Conservation (phyloP, 2,329 filamentous ascomycete genomes). For the Tolypocladium endophyticum region DNA sequence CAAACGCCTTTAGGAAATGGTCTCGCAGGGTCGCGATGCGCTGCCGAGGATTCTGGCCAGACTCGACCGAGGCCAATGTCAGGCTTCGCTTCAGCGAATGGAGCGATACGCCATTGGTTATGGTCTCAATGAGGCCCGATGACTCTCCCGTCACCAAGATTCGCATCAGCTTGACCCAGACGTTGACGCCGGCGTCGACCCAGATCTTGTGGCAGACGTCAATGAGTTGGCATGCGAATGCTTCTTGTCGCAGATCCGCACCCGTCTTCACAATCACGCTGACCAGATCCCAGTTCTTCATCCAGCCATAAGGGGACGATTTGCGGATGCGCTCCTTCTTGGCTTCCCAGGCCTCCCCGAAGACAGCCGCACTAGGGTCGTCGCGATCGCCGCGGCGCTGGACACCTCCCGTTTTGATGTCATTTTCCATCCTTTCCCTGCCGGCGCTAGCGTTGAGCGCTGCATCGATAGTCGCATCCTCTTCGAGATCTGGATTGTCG, state of each 20-base stretch:
- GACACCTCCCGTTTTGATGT: conserved; percentile 76
- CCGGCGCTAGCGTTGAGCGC: conserved; percentile 60
- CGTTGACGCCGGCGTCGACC: conserved; percentile 60
- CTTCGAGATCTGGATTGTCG: conserved; percentile 41
- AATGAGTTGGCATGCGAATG: conserved; percentile 79
- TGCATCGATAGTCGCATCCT: conserved; percentile 39
- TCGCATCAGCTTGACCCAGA: conserved; percentile 86
- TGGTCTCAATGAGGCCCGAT: conserved; percentile 76
- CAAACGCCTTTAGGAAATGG: conserved; percentile 74
- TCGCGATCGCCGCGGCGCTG: conserved; percentile 73
- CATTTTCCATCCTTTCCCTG: conserved; percentile 79
- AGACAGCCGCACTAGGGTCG: conserved; percentile 75
- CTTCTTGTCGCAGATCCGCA: conserved; percentile 72
- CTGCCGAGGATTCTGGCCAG: conserved; percentile 61
- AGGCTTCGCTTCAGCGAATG: conserved; percentile 76
- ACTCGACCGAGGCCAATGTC: conserved; percentile 63
- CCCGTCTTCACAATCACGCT: conserved; percentile 85
- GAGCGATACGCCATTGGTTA: conserved; percentile 79
- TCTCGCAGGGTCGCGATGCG: conserved; percentile 73
- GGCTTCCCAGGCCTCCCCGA: conserved; percentile 75
- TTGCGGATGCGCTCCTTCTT: conserved; percentile 78
- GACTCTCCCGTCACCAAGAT: conserved; percentile 80
- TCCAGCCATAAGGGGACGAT: conserved; percentile 76
- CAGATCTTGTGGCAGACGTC: conserved; percentile 74
- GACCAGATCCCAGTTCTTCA: conserved; percentile 82